phyloP scores from a whole-genome alignment of 2,329 filamentous ascomycete genomes.

The Alternaria arborescens region DNA sequence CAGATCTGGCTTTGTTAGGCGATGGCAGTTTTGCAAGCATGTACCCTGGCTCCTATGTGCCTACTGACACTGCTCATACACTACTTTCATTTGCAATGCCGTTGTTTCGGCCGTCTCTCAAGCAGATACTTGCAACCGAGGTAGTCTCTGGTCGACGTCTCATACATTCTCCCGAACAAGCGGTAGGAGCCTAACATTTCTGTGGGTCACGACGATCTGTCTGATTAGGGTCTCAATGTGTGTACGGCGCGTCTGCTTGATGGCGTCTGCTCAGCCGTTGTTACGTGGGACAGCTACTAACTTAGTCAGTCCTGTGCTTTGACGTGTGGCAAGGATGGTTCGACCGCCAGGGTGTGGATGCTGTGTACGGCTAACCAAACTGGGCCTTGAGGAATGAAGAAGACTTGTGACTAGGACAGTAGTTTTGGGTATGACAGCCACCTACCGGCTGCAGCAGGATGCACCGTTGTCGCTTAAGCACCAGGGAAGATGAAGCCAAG shows the following conservation, averaged over 20 bases:
- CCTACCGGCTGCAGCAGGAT: slow-evolving; percentile 11
- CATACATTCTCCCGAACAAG: not conserved
- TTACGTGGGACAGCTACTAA: slow-evolving; percentile 6
- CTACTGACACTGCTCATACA: not conserved
- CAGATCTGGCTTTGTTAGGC: slow-evolving; percentile 23
- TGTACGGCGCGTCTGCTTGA: slow-evolving; percentile 1
- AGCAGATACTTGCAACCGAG: not conserved
- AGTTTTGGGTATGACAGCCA: slow-evolving; percentile 10
- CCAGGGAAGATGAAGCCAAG: slow-evolving; percentile 5
- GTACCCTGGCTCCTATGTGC: slow-evolving; percentile 1
- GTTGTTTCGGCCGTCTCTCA: not conserved
- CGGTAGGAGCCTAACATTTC: not conserved
- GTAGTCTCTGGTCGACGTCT: not conserved
- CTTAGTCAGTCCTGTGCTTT: slow-evolving; percentile 2
- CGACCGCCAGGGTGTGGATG: not conserved
- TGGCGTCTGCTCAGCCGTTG: slow-evolving; percentile 4
- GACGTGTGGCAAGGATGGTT: slow-evolving; percentile 7
- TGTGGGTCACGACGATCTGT: slow-evolving; percentile 5
- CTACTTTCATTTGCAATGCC: not conserved
- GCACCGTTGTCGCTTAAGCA: slow-evolving; percentile 2
- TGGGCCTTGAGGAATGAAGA: slow-evolving; percentile 8
- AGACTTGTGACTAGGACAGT: slow-evolving; percentile 20
- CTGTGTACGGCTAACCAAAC: slow-evolving; percentile 11
- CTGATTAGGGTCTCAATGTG: slow-evolving; percentile 6
- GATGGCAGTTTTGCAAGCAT: slow-evolving; percentile 3